These are phyloP conservation scores for Nemania abortiva DNA, from an alignment of 2,329 filamentous ascomycete genomes.

Conservation along the genomic window DNA sequence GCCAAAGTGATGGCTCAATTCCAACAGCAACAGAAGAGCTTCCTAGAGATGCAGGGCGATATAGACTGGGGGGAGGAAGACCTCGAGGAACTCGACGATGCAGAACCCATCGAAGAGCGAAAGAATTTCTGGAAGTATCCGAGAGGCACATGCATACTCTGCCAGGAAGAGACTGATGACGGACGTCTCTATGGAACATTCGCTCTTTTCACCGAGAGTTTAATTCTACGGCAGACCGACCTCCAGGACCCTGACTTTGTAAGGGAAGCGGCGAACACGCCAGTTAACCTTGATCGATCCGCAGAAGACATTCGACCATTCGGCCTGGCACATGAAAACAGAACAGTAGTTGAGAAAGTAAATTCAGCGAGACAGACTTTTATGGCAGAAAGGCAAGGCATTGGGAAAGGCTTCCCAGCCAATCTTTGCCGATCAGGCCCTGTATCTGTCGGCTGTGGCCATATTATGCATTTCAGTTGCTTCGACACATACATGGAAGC, in stretches of 20 bases:
- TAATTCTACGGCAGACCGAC: conserved; percentile 87
- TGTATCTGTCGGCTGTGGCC: conserved; percentile 90
- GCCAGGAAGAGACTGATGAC: conserved; percentile 95
- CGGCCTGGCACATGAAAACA: conserved; percentile 90
- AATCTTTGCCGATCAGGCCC: conserved; percentile 76
- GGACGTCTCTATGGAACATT: conserved; percentile 92
- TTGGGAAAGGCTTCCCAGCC: conserved; percentile 89
- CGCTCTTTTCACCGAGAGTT: conserved; percentile 86
- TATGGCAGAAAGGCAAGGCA: conserved; percentile 79
- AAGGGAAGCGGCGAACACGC: conserved; percentile 82
- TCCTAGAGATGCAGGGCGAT: conserved; percentile 87
- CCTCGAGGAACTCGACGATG: conserved; percentile 75
- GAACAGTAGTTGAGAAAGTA: conserved; percentile 79
- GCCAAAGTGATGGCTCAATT: conserved; percentile 98
- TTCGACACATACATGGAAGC: conserved; percentile 93
- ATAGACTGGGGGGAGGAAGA: conserved; percentile 92
- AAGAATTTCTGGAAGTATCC: conserved; percentile 91
- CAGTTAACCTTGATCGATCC: conserved; percentile 84
- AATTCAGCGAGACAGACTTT: conserved; percentile 78
- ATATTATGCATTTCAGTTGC: conserved; percentile 98
- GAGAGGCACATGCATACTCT: conserved; percentile 91
- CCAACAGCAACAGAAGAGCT: conserved; percentile 96
- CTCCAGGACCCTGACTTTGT: conserved; percentile 85
- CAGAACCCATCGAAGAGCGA: conserved; percentile 70
- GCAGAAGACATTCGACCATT: conserved; percentile 88